Conservation (phyloP, 2,329 filamentous ascomycete species). For the Ophiostoma piceae region DNA sequence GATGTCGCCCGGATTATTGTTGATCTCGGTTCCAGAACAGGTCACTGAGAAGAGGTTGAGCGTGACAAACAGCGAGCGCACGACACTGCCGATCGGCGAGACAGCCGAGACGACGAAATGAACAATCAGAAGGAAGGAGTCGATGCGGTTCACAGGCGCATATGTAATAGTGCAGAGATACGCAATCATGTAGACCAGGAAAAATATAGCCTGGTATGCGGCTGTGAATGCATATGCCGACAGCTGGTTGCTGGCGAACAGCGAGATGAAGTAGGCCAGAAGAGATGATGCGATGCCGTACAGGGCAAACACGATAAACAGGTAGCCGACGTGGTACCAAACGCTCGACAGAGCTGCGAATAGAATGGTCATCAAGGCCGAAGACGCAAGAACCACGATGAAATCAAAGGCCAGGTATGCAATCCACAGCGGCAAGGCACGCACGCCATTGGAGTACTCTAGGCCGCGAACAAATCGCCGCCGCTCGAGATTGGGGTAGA, state of each 20-base stretch:
- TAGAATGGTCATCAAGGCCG: slow-evolving; percentile 61
- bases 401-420: slow-evolving; percentile 81
- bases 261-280: slow-evolving; percentile 73
- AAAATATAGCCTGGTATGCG: slow-evolving; percentile 66
- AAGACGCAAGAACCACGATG: slow-evolving; percentile 61
- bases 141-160: slow-evolving; percentile 62
- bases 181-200: slow-evolving; percentile 65
- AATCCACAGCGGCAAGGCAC: slow-evolving; percentile 75
- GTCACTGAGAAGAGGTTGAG: slow-evolving; percentile 80
- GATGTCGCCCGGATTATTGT: slow-evolving; percentile 64
- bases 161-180: slow-evolving; percentile 72
- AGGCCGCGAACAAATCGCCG: slow-evolving; percentile 73
- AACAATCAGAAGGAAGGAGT: slow-evolving; percentile 60
- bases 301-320: slow-evolving; percentile 74
- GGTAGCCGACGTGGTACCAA: slow-evolving; percentile 75
- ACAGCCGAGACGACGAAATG: slow-evolving; percentile 71
- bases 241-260: slow-evolving; percentile 73
- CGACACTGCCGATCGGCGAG: slow-evolving; percentile 70
- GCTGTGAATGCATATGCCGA: slow-evolving; percentile 80
- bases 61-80: slow-evolving; percentile 67
- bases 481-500: slow-evolving; percentile 84
- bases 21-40: slow-evolving; percentile 61
- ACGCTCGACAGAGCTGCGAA: slow-evolving; percentile 59
- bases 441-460: slow-evolving; percentile 87
- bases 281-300: slow-evolving; percentile 75